Base-by-base conservation (phyloP, 2,329 filamentous ascomycete genomes). In the Xylariaceae sp. region DNA sequence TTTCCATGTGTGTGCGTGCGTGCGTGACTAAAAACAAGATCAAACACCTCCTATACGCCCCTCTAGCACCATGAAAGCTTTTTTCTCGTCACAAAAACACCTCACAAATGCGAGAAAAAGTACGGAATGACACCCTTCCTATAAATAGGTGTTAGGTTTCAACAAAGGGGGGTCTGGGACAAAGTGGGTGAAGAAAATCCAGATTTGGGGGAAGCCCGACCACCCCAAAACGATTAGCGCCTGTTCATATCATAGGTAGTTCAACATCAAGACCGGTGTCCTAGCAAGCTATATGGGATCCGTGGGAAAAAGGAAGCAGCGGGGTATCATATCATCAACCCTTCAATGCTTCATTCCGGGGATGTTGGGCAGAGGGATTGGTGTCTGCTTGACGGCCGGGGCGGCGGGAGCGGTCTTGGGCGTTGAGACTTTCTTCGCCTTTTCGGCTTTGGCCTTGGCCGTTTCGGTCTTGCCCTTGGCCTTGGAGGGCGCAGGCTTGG, bases 401-500 rank as follows among this genome's bases (percentile, higher is more conserved):
- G 23, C 23, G 23, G 58, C 64, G 13, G 45, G 49, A 35, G 48
- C 54, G 18, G 64, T 60, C 56, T 66, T 66, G 4, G 63, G 61
- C 15, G 63, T 61, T 5, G 23, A 30, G 23, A 30, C 23, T 30
- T 30, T 30, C 23, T 30, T 30, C 5, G 23, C 23, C 23, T 30
- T 30, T 30, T 30, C 23, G 23, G 23, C 23, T 42, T 67, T 66
- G 13, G 58, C 61, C 52, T 68, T 70, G 35, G 66, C 69, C 62
- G 71, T 73, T 52, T 65, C 52, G 60, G 72, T 73, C 60, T 70
- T 73, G 54, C 66, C 59, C 50, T 62, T 63, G 9, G 44, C 7
- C 62, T 71, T 72, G 57, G 70, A 67, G 2, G 63, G 57, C n/a
- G 60, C 4, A 44, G 51, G 54, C 15, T 61, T 58, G 3, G 58